Base-by-base conservation (phyloP, 2,329 filamentous ascomycete species). In the Aspergillus terreus region DNA sequence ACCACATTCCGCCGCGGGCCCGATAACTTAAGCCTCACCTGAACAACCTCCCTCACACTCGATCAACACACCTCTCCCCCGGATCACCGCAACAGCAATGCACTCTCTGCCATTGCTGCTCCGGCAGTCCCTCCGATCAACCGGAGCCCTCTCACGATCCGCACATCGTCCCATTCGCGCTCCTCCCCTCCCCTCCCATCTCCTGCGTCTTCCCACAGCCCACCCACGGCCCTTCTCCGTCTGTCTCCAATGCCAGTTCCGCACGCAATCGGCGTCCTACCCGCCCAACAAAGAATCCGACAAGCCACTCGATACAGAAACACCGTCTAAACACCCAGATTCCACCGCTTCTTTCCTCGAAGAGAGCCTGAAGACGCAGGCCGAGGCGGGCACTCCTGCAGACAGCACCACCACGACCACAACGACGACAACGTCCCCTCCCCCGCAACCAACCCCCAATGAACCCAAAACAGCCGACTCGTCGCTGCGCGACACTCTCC, bases 221-320 rank as follows among this genome's bases (percentile, higher is more conserved):
- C 52, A 51, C 58, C 58, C 50, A 51, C 62, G 66, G 56, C 56
- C 47, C 42, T 69, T 70, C 61, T 72, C 73, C 49, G 67, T 68
- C 50, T 77, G 75, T 56, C 47, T 73, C 56, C 70, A 69, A 69
- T 76, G 74, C 40, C 72, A 68, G 52, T 71, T 72, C 49, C 70
- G 70, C 44, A 61, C 53, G 33, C 66, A 66, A n/a, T 57, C 58
- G 9, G 52, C 56, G 30, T 45, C 51, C 21, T 66, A 63, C 15
- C 68, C 66, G 2, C 51, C 55, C 15, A 51, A 30, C 27, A 30
- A 30, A 30, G 57, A 57, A 19, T 48, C 57, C 27, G 50, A 49
- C 9, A 55, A 52, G 32, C 60, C 35, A 52, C 63, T 65, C 53
- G 21, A 52, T 54, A 35, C 44, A 51, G 49, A 42, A 27, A 35